Evolutionary conservation across 169 alveolate genomes (phyloP).

Genomic region (Prorocentrum cordatum): DNA sequence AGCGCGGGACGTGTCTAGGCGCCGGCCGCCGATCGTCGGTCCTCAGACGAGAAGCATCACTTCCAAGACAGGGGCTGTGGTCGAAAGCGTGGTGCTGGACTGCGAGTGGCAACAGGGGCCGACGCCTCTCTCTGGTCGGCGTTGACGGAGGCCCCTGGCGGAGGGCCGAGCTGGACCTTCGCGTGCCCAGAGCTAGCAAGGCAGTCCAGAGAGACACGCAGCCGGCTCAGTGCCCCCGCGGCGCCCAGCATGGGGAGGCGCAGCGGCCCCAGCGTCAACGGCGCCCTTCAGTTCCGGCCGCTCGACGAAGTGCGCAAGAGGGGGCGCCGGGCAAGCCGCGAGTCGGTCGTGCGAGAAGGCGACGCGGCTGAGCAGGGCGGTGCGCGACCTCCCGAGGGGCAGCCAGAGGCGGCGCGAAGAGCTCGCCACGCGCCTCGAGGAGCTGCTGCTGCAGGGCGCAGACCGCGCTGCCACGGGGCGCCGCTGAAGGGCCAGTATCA

Average conservation of each 20-base stretch:
- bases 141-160: neutral
- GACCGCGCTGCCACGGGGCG: too few relatives aligned
- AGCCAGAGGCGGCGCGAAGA: neutral
- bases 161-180: neutral
- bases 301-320: conserved; percentile 7
- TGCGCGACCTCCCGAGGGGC: neutral
- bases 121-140: neutral
- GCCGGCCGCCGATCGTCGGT: neutral
- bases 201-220: neutral
- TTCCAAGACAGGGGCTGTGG: conserved; percentile 5
- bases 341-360: neutral
- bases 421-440: too few relatives aligned
- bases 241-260: conserved; percentile 18
- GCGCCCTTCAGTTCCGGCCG: neutral
- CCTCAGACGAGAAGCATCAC: neutral
- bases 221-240: neutral
- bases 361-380: neutral
- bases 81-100: conserved; percentile 1
- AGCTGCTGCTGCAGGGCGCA: too few relatives aligned
- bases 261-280: neutral
- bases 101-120: neutral
- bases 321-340: neutral
- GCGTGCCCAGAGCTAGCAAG: neutral
- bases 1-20: neutral
- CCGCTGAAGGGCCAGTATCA: too few relatives aligned